These are phyloP conservation scores for Amaranthus cruentus DNA, from an alignment of 148 eudicot species.

Conservation along the genomic window DNA sequence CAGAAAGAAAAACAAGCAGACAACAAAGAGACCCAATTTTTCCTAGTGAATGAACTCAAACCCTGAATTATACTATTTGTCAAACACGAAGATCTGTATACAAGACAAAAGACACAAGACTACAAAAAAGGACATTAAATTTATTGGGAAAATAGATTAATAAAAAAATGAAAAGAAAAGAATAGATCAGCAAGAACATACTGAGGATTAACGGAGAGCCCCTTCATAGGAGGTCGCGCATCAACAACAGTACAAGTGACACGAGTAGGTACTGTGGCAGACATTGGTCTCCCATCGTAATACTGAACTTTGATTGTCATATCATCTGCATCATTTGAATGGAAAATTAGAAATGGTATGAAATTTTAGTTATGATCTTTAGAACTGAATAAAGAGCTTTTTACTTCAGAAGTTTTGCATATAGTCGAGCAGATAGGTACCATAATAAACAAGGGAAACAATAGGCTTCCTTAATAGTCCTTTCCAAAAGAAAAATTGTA, in stretches of 20 bases:
- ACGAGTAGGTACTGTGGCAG: conserved; percentile 77
- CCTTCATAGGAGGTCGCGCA: conserved; percentile 70
- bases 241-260: conserved; percentile 88
- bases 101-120: neutral
- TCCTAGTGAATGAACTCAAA: neutral
- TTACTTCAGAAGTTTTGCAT: neutral
- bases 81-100: neutral
- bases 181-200: conserved; percentile 28
- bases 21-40: neutral
- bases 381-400: neutral
- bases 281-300: conserved; percentile 71
- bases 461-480: neutral
- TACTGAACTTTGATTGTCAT: conserved; percentile 67
- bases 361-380: neutral
- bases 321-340: conserved; percentile 53
- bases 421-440: neutral
- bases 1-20: neutral
- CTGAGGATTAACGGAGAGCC: conserved; percentile 71
- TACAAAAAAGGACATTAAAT: neutral
- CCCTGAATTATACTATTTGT: neutral
- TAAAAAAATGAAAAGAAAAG: neutral
- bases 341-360: neutral
- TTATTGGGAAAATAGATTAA: neutral
- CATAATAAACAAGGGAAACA: neutral
- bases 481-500: neutral